These are phyloP conservation scores for Globisporangium sylvaticum DNA, from an alignment of 352 stramenopile genomes.

Conservation along the genomic window DNA sequence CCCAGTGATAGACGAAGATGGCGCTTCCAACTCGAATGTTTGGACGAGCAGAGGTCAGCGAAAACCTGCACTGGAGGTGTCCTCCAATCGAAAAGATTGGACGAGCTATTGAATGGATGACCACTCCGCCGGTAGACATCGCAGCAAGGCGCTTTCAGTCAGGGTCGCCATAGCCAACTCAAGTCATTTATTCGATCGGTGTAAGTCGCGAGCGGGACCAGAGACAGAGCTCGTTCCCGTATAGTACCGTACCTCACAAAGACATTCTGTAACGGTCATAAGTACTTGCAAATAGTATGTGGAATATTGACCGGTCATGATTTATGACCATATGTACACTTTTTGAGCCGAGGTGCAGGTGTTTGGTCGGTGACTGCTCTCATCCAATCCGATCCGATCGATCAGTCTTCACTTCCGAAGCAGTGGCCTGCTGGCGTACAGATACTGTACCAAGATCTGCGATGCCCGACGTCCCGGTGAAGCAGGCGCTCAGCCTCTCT, in stretches of 20 bases:
- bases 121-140: not conserved
- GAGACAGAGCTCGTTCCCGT: no score
- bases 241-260: not conserved
- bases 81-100: conserved; percentile 1
- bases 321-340: not conserved
- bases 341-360: not conserved
- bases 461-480: not conserved
- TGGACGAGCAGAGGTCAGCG: not conserved
- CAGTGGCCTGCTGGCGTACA: not conserved
- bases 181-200: not conserved
- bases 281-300: not conserved
- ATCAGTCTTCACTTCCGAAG: not conserved
- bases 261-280: no score
- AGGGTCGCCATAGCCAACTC: not conserved
- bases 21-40: not conserved
- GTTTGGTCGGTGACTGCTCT: not conserved
- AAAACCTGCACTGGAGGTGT: not conserved
- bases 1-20: not conserved
- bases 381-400: not conserved
- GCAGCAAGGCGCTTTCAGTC: not conserved
- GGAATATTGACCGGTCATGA: not conserved
- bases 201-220: no score
- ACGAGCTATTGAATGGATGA: not conserved
- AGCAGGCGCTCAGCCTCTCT: not conserved
- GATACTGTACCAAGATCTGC: not conserved